Conservation (phyloP, 1,284 basidiomycete genomes). For the Apiotrichum brassicae region DNA sequence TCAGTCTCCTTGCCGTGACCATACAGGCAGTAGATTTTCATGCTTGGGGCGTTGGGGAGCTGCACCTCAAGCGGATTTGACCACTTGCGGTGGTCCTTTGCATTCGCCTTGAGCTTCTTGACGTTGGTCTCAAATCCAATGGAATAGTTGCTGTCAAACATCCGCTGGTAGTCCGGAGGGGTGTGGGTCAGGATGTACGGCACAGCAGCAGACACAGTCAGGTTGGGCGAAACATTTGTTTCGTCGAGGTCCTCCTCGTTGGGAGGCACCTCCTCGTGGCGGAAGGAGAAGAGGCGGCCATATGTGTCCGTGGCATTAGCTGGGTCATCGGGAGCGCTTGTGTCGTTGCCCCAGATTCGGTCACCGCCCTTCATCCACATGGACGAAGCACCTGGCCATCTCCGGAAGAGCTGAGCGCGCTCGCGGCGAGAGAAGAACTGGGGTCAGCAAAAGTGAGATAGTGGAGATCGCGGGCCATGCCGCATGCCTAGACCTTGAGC, state of each 20-base stretch:
- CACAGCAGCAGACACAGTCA: slow-evolving; percentile 72
- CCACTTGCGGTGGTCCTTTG: slow-evolving; percentile 54
- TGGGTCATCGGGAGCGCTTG: slow-evolving; percentile 59
- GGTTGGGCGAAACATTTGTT: slow-evolving; percentile 54
- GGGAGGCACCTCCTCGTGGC: slow-evolving; percentile 43
- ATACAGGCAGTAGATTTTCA: slow-evolving; percentile 92
- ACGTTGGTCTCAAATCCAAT: slow-evolving; percentile 81
- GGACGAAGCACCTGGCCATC: slow-evolving; percentile 90
- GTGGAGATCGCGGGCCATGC: too few species aligned
- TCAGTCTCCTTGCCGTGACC: slow-evolving; percentile 96
- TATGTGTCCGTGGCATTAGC: slow-evolving; percentile 60
- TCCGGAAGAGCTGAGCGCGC: slow-evolving; percentile 82
- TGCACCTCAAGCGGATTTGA: slow-evolving; percentile 21
- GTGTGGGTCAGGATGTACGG: slow-evolving; percentile 81
- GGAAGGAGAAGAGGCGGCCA: slow-evolving; percentile 77
- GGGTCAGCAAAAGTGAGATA: background rate
- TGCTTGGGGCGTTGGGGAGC: slow-evolving; percentile 81
- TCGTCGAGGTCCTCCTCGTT: slow-evolving; percentile 40
- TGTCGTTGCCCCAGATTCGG: slow-evolving; percentile 75
- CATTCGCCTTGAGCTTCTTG: slow-evolving; percentile 58
- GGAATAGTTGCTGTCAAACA: slow-evolving; percentile 88
- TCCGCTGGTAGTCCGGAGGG: slow-evolving; percentile 76
- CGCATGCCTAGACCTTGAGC: too few species aligned
- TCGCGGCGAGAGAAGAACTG: slow-evolving; percentile 83
- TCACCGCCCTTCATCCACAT: slow-evolving; percentile 94